These are phyloP conservation scores for Chrysanthemum makinoi DNA, from an alignment of 129 eudicot species.

Conservation along the genomic window DNA sequence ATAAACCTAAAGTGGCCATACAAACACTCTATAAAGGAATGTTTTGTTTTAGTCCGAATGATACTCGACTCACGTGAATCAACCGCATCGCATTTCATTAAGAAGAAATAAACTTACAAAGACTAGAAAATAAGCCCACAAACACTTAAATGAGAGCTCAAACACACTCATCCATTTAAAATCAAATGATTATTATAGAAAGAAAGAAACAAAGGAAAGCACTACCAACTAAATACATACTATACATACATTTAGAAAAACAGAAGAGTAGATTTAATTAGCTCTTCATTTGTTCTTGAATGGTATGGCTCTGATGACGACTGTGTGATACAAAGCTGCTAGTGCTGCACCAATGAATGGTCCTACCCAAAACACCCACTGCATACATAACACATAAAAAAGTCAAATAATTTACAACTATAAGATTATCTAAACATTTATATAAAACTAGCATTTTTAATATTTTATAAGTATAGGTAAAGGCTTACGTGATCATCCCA, in stretches of 20 bases:
- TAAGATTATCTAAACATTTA: background rate
- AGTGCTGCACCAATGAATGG: conserved; percentile 77
- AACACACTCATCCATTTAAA: conserved; percentile 13
- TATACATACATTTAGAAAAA: conserved; percentile 12
- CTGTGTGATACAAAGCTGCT: conserved; percentile 68
- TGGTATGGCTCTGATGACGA: conserved; percentile 80
- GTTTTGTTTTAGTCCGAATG: too few species aligned
- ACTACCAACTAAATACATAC: background rate
- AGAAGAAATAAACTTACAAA: background rate
- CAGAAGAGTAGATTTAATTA: background rate
- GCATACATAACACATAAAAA: conserved; percentile 3
- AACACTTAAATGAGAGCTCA: conserved; percentile 8
- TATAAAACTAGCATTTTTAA: background rate
- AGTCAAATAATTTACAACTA: background rate
- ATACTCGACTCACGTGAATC: too few species aligned
- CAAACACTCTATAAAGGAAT: too few species aligned
- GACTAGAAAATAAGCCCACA: conserved; percentile 17
- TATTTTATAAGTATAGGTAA: background rate
- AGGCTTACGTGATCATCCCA: conserved; percentile 79
- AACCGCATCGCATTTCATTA: background rate
- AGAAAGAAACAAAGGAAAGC: background rate
- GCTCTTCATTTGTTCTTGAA: conserved; percentile 47
- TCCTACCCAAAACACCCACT: conserved; percentile 92
- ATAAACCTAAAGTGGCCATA: too few species aligned
- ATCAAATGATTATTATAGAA: conserved; percentile 12